Conservation (phyloP, 257 asterid genomes). For the Nicotiana attenuata region DNA sequence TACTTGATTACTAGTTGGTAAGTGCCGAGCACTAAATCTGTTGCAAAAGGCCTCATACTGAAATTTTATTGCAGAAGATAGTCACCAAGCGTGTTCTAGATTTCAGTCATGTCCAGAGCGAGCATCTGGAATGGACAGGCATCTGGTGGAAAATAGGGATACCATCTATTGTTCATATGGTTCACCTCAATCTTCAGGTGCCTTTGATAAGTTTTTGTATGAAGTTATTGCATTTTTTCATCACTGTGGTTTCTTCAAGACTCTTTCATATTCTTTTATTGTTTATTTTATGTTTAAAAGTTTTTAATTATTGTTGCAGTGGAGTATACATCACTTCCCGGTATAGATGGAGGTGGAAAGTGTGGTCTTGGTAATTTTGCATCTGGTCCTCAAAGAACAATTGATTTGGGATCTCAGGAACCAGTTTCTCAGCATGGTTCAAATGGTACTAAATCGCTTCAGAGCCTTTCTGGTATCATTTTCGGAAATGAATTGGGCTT, state of each 20-base stretch:
- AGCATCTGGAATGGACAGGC: conserved; percentile 40
- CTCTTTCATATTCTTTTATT: background rate
- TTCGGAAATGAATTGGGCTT: background rate
- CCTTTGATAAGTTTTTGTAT: conserved; percentile 16
- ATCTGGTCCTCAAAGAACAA: conserved; percentile 33
- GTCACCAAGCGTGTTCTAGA: conserved; percentile 54
- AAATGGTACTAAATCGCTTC: conserved; percentile 34
- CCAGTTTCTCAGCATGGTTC: conserved; percentile 39
- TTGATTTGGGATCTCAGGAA: conserved; percentile 52
- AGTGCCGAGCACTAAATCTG: background rate
- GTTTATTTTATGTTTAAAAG: background rate
- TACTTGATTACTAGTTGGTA: conserved; percentile 1
- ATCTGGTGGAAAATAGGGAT: conserved; percentile 20
- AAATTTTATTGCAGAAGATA: conserved; percentile 47
- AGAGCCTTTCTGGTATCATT: background rate
- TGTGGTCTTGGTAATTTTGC: conserved; percentile 31
- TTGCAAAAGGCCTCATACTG: conserved; percentile 15
- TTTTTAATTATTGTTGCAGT: conserved; percentile 18
- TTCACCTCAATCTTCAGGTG: conserved; percentile 51
- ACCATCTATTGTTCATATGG: conserved; percentile 46
- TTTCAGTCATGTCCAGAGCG: conserved; percentile 50
- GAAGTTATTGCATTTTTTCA: conserved; percentile 12
- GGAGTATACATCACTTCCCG: conserved; percentile 36
- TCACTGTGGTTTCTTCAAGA: conserved; percentile 3
- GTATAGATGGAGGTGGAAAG: conserved; percentile 26